These are phyloP conservation scores for Claviceps sp. DNA, from an alignment of 2,329 filamentous ascomycete species.

Conservation along the genomic window DNA sequence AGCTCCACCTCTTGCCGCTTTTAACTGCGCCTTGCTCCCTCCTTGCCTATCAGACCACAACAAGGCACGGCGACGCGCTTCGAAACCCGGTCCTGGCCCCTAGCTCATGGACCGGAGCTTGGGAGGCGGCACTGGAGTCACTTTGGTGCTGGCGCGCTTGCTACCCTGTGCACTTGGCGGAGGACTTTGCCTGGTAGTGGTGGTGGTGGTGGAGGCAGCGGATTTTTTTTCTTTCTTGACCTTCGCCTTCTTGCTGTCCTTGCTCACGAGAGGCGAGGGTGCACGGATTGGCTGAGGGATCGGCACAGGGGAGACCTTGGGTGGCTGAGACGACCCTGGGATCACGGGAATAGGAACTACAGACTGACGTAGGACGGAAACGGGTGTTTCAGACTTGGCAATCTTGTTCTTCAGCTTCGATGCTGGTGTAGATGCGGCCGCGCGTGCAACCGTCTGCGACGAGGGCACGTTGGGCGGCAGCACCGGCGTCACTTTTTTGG, in stretches of 20 bases:
- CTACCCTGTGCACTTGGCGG: conserved; percentile 10
- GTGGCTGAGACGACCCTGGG: conserved; percentile 17
- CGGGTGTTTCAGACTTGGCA: conserved; percentile 14
- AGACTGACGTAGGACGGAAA: conserved; percentile 16
- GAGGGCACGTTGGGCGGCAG: conserved; percentile 19
- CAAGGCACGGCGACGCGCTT: neutral
- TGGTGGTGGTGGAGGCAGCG: conserved; percentile 1
- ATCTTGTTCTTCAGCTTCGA: conserved; percentile 10
- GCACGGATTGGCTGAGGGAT: conserved; percentile 6
- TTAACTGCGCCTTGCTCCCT: neutral
- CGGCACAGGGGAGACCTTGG: conserved; percentile 14
- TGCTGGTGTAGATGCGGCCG: conserved; percentile 13
- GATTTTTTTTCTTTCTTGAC: conserved; percentile 16
- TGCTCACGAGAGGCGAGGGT: conserved; percentile 12
- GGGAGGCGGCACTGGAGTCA: conserved; percentile 16
- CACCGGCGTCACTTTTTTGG: conserved; percentile 21
- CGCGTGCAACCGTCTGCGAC: conserved; percentile 7
- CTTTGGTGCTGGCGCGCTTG: conserved; percentile 8
- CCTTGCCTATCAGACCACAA: neutral
- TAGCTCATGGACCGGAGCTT: conserved; percentile 12
- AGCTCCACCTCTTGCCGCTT: neutral
- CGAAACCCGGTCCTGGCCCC: conserved; percentile 3
- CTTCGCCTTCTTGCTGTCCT: conserved; percentile 17
- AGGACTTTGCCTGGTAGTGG: conserved; percentile 9
- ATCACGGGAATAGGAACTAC: conserved; percentile 22